Base-by-base conservation (phyloP, 345 rosid species). In the Hypericum androsaemum region DNA sequence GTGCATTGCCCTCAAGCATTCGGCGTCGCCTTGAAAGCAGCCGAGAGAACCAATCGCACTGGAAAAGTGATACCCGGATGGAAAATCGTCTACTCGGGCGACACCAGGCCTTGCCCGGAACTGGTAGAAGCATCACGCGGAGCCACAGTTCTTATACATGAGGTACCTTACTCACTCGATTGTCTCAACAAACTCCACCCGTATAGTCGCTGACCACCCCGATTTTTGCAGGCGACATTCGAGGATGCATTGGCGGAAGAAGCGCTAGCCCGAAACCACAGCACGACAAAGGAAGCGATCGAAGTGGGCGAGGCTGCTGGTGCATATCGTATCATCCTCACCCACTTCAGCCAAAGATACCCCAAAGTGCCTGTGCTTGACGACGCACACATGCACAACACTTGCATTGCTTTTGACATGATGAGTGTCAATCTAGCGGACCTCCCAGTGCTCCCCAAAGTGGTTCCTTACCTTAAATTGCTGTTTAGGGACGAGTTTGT, bases 331-430 rank as follows among this genome's bases (percentile, higher is more conserved):
- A 77, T 90, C 41, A 49, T 90, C 73, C 89, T 90, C 1, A 87
- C 98, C 10, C 98, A 90, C 75, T 90, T 90, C 89, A 90, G 98
- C 77, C 96, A 87, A 75, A 67, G 96, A 72, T 87, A 90, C 70
- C 96, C 96, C 0, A 90, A 84, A 70, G 80, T 90, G 41, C 96
- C 95, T 0, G 82, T 87, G 43, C 77, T 87, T 36, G 98, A 82
- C 35, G 88, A 75, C 32, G 43, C 68, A 0, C 80, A 90, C 64
- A 82, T 81, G 98, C 96, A 87, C 47, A 87, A 84, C 39, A 87
- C 98, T 7, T 80, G 96, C 81, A 74, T 90, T 43, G 95, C 92
- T 13, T 87, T 90, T 32, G 96, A 87, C 61, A 57, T 90, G 88
- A 90, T 84, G 98, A 87, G 92, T 64, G 65, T 90, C 60, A 87